Evolutionary conservation across 768 basidiomycete genomes (phyloP), one percentile per base, ranked within the genome.

Genomic region (Mycena metata): DNA sequence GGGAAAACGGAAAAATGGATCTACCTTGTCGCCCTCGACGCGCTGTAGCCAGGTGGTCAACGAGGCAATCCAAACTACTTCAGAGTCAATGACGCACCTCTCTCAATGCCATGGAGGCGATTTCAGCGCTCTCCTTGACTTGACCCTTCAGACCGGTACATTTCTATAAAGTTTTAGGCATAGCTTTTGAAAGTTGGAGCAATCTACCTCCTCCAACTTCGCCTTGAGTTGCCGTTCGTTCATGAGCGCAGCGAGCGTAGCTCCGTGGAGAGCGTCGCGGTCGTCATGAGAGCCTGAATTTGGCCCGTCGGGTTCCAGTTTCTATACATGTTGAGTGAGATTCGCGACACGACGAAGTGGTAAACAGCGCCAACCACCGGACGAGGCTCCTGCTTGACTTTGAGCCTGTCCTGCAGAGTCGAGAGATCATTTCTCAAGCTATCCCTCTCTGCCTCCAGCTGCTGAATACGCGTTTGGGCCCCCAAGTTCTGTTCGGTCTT

Each of bases 1-100:
- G 10, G 3, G 12, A 36, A 39, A 33, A 16, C 1, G 19, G 5
- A 5, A 23, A 5, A 5, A 0, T 1, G 5, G 19, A 12, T 36
- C 46, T n/a, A 56, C 66, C 66, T 43, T 50, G n/a, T 67, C 60
- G 5, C 2, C 60, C 43, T 61, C 60, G 23, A 57, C 19, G 10
- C 41, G 47, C 66, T 67, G 41, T 19, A 19, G 5, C 2, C 30
- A 3, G 19, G 11, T 35, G 39, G 11, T 16, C n/a, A 5, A 56
- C 9, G 12, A 11, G 5, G 46, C 15, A 13, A 17, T 17, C 17
- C 30, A 16, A 0, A 39, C 21, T 4, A 17, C 13, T 5, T 4
- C 17, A 10, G 21, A 8, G 17, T 16, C 3, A 41, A 16, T 15
- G 11, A 45, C 46, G 9, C 19, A 68, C 67, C 12, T 68, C 60